Evolutionary conservation across 768 basidiomycete genomes (phyloP).

Genomic region (Lenzites betulinus): DNA sequence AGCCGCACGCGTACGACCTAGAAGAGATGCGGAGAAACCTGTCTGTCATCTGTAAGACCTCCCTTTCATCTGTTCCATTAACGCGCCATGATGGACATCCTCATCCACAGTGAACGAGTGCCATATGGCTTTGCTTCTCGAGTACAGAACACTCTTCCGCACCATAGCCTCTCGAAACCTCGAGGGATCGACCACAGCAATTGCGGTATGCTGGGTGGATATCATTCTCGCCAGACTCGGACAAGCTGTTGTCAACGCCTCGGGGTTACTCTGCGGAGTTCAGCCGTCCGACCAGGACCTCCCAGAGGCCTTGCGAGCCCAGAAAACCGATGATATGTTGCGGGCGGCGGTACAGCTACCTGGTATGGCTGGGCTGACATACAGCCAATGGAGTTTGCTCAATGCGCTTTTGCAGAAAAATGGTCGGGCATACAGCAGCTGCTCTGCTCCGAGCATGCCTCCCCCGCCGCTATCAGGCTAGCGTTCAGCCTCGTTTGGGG

Average conservation of each 20-base stretch:
- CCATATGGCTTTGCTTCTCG: slow-evolving; percentile 47
- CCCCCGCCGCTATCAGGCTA: slow-evolving; percentile 63
- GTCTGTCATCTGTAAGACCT: slow-evolving; percentile 21
- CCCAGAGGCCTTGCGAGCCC: slow-evolving; percentile 36
- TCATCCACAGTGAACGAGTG: slow-evolving; percentile 32
- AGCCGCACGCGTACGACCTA: neutral
- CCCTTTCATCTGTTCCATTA: slow-evolving; percentile 5
- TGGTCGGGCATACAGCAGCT: slow-evolving; percentile 52
- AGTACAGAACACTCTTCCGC: slow-evolving; percentile 52
- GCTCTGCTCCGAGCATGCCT: slow-evolving; percentile 50
- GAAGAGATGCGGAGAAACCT: slow-evolving; percentile 12
- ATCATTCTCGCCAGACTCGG: slow-evolving; percentile 56
- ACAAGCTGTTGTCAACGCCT: slow-evolving; percentile 31
- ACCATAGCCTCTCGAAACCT: slow-evolving; percentile 38
- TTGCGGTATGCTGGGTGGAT: slow-evolving; percentile 68
- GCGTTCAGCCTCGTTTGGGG: slow-evolving; percentile 58
- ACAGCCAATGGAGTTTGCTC: too few relatives aligned
- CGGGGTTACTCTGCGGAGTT: neutral
- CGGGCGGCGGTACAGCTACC: slow-evolving; percentile 71
- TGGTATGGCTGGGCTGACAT: slow-evolving; percentile 40
- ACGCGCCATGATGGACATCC: slow-evolving; percentile 19
- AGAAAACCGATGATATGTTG: slow-evolving; percentile 52
- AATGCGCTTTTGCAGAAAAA: slow-evolving; percentile 41
- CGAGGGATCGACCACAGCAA: slow-evolving; percentile 24
- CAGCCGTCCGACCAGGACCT: slow-evolving; percentile 1